phyloP scores from a whole-genome alignment of 345 rosid genomes.

The Melaleuca quinquenervia region DNA sequence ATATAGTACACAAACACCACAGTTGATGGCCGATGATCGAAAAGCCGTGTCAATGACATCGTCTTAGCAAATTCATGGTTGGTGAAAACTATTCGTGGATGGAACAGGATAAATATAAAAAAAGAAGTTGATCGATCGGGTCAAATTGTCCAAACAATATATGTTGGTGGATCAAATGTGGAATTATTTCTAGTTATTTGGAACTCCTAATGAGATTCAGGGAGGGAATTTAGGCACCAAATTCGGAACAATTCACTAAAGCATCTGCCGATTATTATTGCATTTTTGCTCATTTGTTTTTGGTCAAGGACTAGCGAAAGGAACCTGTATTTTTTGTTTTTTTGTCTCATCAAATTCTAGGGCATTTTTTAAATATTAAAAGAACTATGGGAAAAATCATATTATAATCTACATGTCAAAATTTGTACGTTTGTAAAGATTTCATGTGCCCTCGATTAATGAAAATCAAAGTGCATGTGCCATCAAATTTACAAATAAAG shows the following conservation, averaged over 20 bases:
- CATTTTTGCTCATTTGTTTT: neutral
- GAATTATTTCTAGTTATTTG: neutral
- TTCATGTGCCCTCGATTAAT: neutral
- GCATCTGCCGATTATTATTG: neutral
- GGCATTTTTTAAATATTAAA: neutral
- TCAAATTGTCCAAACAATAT: neutral
- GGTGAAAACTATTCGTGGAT: neutral
- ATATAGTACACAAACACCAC: neutral
- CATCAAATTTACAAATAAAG: neutral
- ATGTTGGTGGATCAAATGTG: neutral
- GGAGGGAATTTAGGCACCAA: neutral
- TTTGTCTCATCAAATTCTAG: neutral
- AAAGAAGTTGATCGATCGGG: neutral
- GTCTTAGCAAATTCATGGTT: neutral
- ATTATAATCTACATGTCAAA: neutral
- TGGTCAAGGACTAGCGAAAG: neutral
- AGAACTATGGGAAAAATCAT: neutral
- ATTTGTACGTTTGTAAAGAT: neutral
- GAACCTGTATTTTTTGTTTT: no score
- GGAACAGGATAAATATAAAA: neutral
- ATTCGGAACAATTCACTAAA: neutral
- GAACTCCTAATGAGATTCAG: neutral
- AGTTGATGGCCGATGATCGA: neutral
- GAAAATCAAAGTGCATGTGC: neutral
- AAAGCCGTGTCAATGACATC: neutral